These are phyloP conservation scores for Amniculicola lignicola DNA, from an alignment of 495 filamentous ascomycete genomes.

Conservation along the genomic window DNA sequence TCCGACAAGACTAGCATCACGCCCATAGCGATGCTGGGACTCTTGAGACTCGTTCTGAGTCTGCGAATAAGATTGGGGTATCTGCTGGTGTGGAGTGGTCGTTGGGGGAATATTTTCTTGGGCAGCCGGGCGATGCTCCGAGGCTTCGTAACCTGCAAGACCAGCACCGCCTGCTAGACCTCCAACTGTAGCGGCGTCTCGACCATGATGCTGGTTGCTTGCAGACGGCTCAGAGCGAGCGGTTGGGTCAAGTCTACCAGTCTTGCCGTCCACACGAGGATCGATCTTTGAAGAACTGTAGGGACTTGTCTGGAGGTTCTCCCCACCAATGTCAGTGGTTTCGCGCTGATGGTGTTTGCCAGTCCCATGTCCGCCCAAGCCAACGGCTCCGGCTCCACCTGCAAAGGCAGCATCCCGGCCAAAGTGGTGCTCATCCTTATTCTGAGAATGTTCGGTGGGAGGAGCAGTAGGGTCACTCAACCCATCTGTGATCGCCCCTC, in stretches of 20 bases:
- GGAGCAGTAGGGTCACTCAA: background rate
- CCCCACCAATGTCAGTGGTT: background rate
- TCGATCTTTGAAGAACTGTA: conserved; percentile 22
- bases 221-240: background rate
- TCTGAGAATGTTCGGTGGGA: background rate
- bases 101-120: background rate
- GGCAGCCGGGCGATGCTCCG: background rate
- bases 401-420: conserved; percentile 31
- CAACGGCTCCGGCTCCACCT: conserved; percentile 20
- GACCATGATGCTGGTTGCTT: conserved; percentile 30
- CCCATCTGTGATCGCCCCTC: background rate
- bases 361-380: conserved; percentile 22
- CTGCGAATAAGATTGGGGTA: background rate
- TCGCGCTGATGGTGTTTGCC: conserved; percentile 17
- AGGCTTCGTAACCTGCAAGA: conserved; percentile 9
- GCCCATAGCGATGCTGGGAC: conserved; percentile 34
- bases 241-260: background rate
- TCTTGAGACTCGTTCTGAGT: background rate
- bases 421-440: conserved; percentile 20
- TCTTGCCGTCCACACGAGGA: conserved; percentile 12
- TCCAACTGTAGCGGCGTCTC: conserved; percentile 16
- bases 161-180: conserved; percentile 13
- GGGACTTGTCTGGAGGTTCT: conserved; percentile 1
- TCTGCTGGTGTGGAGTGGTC: background rate
- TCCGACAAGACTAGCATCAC: conserved; percentile 23